phyloP scores from a whole-genome alignment of 2,329 filamentous ascomycete genomes.

The Talaromyces amestolkiae region DNA sequence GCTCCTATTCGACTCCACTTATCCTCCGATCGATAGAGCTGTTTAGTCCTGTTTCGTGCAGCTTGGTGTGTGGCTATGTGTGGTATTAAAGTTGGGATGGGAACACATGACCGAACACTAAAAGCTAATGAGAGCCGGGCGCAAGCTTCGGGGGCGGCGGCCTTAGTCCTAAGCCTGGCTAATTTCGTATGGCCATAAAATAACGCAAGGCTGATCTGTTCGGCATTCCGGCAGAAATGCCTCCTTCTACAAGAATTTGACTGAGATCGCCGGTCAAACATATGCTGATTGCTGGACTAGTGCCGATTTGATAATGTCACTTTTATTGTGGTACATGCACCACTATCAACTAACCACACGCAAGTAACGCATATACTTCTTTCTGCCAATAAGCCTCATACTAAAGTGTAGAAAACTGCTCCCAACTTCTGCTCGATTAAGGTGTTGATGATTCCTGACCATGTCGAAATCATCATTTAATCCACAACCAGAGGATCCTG shows the following conservation, averaged over 20 bases:
- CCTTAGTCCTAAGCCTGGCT: not conserved
- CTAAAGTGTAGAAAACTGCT: not conserved
- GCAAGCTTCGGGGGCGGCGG: not conserved
- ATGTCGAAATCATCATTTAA: conserved; percentile 18
- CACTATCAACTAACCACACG: not conserved
- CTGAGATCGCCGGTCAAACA: not conserved
- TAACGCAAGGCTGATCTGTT: conserved; percentile 5
- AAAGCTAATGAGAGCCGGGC: not conserved
- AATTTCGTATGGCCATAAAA: not conserved
- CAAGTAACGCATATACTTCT: not conserved
- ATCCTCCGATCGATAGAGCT: not conserved
- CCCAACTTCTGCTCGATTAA: not conserved
- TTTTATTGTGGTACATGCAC: not conserved
- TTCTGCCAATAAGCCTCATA: not conserved
- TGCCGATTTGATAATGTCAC: not conserved
- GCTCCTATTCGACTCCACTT: not conserved
- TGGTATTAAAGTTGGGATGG: not conserved
- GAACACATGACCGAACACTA: not conserved
- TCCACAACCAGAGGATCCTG: conserved; percentile 29
- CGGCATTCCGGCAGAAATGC: not conserved
- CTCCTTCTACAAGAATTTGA: not conserved
- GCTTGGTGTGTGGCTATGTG: not conserved
- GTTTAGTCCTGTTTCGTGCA: not conserved
- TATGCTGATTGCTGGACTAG: not conserved
- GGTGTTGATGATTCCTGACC: not conserved